Conservation (phyloP, 2,329 filamentous ascomycete genomes). For the Chalaropsis ovoidea region DNA sequence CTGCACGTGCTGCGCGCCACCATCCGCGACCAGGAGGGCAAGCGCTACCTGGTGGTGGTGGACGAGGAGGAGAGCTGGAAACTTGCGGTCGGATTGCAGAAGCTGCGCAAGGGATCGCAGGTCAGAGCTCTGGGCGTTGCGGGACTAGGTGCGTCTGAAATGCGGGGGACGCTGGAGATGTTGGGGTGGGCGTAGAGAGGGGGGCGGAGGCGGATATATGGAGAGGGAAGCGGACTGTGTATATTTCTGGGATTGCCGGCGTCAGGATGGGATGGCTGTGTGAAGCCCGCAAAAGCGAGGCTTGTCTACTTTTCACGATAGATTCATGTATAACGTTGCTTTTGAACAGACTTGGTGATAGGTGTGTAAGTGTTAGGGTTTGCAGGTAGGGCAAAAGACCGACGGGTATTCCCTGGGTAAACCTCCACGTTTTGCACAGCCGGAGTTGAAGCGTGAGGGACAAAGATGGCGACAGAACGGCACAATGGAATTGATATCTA, state of each 20-base stretch:
- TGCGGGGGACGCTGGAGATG: conserved; percentile 46
- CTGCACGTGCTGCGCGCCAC: conserved; percentile 55
- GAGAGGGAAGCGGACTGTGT: no score
- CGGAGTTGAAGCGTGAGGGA: no score
- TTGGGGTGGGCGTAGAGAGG: conserved; percentile 42
- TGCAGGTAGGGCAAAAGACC: no score
- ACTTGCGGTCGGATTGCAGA: conserved; percentile 51
- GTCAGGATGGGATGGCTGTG: no score
- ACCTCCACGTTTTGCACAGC: no score
- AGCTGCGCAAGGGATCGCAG: conserved; percentile 50
- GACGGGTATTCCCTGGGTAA: no score
- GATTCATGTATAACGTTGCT: not conserved
- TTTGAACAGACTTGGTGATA: no score
- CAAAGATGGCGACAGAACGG: no score
- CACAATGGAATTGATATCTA: no score
- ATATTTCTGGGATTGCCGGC: no score
- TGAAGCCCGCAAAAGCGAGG: not conserved
- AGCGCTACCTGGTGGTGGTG: conserved; percentile 55
- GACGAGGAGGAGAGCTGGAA: conserved; percentile 59
- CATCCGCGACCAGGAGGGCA: conserved; percentile 55
- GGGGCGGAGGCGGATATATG: no score
- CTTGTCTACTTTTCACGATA: not conserved
- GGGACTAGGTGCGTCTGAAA: conserved; percentile 46
- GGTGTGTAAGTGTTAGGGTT: no score
- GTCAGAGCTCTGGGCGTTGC: conserved; percentile 50